These are phyloP conservation scores for Eucalyptus curtisii DNA, from an alignment of 345 rosid genomes.

Conservation along the genomic window DNA sequence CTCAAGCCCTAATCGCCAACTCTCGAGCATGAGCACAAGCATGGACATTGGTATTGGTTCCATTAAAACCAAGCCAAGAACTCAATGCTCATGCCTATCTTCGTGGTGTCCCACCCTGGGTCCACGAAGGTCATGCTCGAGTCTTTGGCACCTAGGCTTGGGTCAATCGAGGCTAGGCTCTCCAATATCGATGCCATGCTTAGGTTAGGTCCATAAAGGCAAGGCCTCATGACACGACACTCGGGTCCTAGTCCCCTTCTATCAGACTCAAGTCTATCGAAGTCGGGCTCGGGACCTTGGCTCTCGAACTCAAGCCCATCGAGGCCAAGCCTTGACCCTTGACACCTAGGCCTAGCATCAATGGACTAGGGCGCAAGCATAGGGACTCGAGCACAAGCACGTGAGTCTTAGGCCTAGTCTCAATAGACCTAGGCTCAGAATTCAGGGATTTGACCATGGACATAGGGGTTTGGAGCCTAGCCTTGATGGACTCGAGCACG, in stretches of 20 bases:
- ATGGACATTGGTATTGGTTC: too few species aligned
- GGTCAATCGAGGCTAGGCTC: rapidly evolving
- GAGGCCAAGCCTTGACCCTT: rapidly evolving
- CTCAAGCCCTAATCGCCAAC: not conserved
- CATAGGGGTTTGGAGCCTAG: rapidly evolving
- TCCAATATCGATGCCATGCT: too few species aligned
- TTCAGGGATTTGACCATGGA: not conserved
- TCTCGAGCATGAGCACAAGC: not conserved
- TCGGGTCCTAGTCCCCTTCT: rapidly evolving
- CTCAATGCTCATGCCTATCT: too few species aligned
- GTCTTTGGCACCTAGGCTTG: too few species aligned
- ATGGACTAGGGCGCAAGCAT: not conserved
- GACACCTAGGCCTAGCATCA: not conserved
- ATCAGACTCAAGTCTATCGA: rapidly evolving
- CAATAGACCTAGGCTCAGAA: rapidly evolving
- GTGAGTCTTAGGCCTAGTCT: not conserved
- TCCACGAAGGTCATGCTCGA: too few species aligned
- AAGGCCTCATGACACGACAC: rapidly evolving
- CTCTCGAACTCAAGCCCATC: not conserved
- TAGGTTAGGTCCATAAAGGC: too few species aligned
- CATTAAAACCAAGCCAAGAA: too few species aligned
- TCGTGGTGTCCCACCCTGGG: too few species aligned
- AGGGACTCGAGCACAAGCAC: not conserved
- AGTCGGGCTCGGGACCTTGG: rapidly evolving
- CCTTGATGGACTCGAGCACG: too few species aligned